Percentiles rank a stretch among this genome's conserved stretches.
Conservation (phyloP, 305 asterid species). For the Andrographis paniculata region DNA sequence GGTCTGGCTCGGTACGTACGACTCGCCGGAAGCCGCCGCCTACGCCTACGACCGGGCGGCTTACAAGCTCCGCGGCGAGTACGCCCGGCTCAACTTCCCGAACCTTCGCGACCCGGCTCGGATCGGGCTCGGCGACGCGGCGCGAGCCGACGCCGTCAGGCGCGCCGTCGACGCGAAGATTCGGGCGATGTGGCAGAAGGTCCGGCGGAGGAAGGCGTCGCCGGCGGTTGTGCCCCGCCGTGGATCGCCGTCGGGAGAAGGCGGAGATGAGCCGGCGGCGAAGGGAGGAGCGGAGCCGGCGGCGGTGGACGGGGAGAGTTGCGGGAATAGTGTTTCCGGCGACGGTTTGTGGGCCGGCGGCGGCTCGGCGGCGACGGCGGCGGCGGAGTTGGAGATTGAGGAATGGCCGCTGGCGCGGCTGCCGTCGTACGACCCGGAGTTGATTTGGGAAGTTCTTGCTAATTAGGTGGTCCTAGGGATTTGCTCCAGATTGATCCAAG, state of each 20-base stretch:
- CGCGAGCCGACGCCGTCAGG: no score
- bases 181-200: no score
- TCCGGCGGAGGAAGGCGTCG: constrained; percentile 32
- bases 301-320: constrained; percentile 19
- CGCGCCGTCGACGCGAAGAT: no score
- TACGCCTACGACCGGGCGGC: no score
- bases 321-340: constrained; percentile 34
- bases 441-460: constrained; percentile 78
- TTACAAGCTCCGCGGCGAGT: no score
- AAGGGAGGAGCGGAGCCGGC: constrained; percentile 8
- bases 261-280: no score
- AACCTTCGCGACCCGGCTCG: no score
- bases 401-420: constrained; percentile 51
- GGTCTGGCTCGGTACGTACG: no score
- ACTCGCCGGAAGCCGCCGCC: no score
- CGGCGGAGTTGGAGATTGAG: constrained; percentile 31
- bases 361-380: constrained; percentile 28
- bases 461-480: constrained; percentile 17
- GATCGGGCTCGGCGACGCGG: no score
- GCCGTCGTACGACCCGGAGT: constrained; percentile 78
- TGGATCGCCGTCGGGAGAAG: constrained; percentile 17
- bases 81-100: no score
- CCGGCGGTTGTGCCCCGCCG: constrained; percentile 31
- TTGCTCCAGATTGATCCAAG: no score
- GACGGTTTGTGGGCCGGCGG: constrained; percentile 42